phyloP scores from a whole-genome alignment of 2,329 filamentous ascomycete genomes.

The Scedosporium dehoogii region DNA sequence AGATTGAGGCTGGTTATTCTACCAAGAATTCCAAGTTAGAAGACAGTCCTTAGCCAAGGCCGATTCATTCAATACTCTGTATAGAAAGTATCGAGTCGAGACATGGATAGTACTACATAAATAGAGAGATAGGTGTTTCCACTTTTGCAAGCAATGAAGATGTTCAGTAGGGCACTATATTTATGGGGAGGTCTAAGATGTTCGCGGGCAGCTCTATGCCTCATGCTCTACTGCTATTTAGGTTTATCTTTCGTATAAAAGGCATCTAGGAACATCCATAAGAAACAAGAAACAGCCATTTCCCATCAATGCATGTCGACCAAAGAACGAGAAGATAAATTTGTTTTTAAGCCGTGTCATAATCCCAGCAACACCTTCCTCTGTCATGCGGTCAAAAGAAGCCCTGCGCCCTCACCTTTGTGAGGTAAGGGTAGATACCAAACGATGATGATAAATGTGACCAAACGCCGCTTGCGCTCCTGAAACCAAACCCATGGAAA shows the following conservation, averaged over 20 bases:
- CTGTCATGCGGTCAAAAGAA: not conserved
- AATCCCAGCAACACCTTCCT: not conserved
- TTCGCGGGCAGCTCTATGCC: not conserved
- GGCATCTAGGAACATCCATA: not conserved
- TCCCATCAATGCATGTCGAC: not conserved
- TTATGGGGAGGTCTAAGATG: too few relatives aligned
- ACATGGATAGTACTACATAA: too few relatives aligned
- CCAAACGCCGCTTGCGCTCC: not conserved
- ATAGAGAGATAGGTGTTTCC: not conserved
- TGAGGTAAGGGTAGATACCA: not conserved
- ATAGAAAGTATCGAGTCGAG: not conserved
- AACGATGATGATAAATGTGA: not conserved
- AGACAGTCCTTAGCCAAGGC: not conserved
- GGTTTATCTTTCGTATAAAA: not conserved
- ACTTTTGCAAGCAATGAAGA: not conserved
- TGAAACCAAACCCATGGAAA: not conserved
- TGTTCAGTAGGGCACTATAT: too few relatives aligned
- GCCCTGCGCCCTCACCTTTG: not conserved
- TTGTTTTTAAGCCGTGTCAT: too few relatives aligned
- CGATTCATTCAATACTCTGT: not conserved
- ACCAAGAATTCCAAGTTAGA: not conserved
- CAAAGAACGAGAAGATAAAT: not conserved
- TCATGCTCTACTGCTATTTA: not conserved
- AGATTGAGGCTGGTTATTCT: too few relatives aligned
- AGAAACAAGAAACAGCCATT: not conserved